Evolutionary conservation across 768 basidiomycete species (phyloP).

Genomic region (Candolleomyces efflorescens): DNA sequence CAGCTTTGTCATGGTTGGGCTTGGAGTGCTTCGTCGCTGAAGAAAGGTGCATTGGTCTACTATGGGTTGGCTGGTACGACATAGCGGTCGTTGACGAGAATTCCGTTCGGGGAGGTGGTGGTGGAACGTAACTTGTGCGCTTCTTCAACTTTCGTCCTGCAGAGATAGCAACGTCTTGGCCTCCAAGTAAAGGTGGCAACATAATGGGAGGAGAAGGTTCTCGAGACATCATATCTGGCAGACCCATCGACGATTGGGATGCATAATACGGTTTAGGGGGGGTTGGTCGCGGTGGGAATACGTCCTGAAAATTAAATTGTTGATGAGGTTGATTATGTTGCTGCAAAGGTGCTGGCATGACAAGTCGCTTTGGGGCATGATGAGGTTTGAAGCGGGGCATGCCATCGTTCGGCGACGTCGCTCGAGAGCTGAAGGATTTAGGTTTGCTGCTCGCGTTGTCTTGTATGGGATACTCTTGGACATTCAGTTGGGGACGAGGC

Average conservation of each 20-base stretch:
- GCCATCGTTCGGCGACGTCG: not conserved
- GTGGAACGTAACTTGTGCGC: slow-evolving; percentile 6
- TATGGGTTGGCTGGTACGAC: slow-evolving; percentile 16
- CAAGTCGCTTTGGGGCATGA: slow-evolving; percentile 57
- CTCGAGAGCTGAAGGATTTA: slow-evolving; percentile 1
- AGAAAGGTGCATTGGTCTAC: slow-evolving; percentile 18
- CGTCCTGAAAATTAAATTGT: not conserved
- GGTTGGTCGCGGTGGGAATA: slow-evolving; percentile 6
- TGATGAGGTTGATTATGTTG: slow-evolving; percentile 11
- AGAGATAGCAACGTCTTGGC: slow-evolving; percentile 9
- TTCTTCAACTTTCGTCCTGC: slow-evolving; percentile 26
- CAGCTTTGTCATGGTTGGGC: slow-evolving; percentile 18
- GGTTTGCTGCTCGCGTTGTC: slow-evolving; percentile 3
- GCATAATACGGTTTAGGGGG: not conserved
- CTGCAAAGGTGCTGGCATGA: slow-evolving; percentile 72
- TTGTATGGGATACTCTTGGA: not conserved
- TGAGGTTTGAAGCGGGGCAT: slow-evolving; percentile 18
- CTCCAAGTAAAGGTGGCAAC: slow-evolving; percentile 4
- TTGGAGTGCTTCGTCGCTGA: not conserved
- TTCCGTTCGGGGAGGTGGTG: not conserved
- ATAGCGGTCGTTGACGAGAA: not conserved
- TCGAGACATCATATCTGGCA: not conserved
- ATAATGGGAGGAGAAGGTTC: slow-evolving; percentile 10
- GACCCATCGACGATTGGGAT: not conserved
- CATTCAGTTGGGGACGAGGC: not conserved